Base-by-base conservation (phyloP, 2,329 filamentous ascomycete genomes). In the Diaporthe sp. region DNA sequence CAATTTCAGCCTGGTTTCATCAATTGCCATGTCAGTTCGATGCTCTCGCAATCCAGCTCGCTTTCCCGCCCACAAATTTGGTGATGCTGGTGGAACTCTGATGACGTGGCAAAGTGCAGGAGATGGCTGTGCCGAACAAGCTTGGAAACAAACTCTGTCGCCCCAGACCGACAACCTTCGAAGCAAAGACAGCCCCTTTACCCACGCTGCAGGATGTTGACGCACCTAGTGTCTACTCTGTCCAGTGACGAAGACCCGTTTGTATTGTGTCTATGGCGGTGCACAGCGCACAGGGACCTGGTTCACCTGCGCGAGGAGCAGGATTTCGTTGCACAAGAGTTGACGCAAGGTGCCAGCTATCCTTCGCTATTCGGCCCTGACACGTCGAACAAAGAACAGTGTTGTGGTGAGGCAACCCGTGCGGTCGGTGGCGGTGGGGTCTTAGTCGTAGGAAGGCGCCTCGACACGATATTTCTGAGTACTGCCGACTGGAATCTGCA, bases 1-100 rank as follows among this genome's bases (percentile, higher is more conserved):
- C 55, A 34, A 65, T 73, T 42, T 13, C 59, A 67, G 42, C 55
- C 74, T 75, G 73, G 57, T 44, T 75, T 75, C 62, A 70, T 65
- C 49, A 75, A 57, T 55, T 53, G 22, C 65, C 49, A 67, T 69
- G 73, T 77, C 73, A 77, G 75, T 71, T 39, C 57, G 39, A 46
- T n/a, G 42, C 42, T 58, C 62, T 44, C 25, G 19, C 17, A 53
- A 42, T 28, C 12, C 57, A 55, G 37, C 15, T 44, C 58, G 53
- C 49, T 39, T 46, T 65, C n/a, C 49, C 51, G 53, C 58, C 49
- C 49, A 62, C 51, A 49, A 58, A 62, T 31, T 22, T 2, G 37
- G 46, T 42, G 44, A 17, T n/a, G 53, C 42, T 57, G 62, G 37
- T 59, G 49, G 58, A 44, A 28, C 53, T 31, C 57, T 62, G 68